Evolutionary conservation across 2,329 filamentous ascomycete species (phyloP), one percentile per base, ranked within the genome.

Genomic region (Fusarium sp.): DNA sequence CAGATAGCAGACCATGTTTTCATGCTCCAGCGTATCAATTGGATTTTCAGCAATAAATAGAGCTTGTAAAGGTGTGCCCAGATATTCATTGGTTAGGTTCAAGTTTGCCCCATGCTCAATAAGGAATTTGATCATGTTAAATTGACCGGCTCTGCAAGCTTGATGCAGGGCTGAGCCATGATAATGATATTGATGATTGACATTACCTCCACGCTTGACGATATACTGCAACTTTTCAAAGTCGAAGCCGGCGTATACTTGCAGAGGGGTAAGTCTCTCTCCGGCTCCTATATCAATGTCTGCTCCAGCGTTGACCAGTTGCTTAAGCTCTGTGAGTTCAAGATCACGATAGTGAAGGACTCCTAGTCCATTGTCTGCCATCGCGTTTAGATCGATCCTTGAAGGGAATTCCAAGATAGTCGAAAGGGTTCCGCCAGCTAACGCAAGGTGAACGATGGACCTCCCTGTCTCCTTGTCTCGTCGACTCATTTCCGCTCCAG

Each of bases 351-450:
- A 18, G 45, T 68, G 65, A 7, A 68, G 17, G 6, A 22, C 44
- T 6, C 45, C 20, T 2, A n/a, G 12, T 0, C 39, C 18, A 1
- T 59, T 6, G 3, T 5, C 7, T 2, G 33, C n/a, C 1, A 12
- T 17, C 4, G n/a, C 33, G 54, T 66, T 36, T 1, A 68, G 8
- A 7, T 68, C 41, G 11, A 68, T 42, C n/a, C 47, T n/a, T 0
- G 26, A n/a, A 0, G 54, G 11, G 2, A 68, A 66, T 15, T 68
- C 65, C 28, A 68, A 26, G 18, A 66, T 3, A 5, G 41, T 36
- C 0, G 47, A 18, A 1, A 68, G 45, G 1, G 52, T 22, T 22
- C 8, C 12, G 0, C 31, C 48, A 51, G 5, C 3, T 20, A 35
- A 11, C 3, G 33, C 33, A 36, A 52, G 33, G 33, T 26, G n/a